Evolutionary conservation across 352 stramenopile species (phyloP).

Genomic region (Aphanomyces stellatus): DNA sequence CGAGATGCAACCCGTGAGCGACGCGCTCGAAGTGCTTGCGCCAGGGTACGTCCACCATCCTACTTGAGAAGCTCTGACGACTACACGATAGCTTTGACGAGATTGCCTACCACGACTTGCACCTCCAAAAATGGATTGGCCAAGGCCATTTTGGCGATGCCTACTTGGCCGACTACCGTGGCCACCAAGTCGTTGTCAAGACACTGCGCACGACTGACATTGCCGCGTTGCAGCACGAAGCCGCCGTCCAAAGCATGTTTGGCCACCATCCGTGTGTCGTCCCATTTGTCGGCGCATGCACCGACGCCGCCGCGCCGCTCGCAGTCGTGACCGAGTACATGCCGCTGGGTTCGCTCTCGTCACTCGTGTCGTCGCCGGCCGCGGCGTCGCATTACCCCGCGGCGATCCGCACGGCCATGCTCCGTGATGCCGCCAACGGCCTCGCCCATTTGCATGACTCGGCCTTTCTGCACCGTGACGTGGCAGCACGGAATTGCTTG

Average conservation of each 20-base stretch:
- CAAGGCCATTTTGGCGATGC: conserved; percentile 59
- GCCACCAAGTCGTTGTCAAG: conserved; percentile 58
- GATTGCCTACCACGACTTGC: conserved; percentile 41
- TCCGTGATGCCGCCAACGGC: conserved; percentile 51
- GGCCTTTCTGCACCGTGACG: conserved; percentile 53
- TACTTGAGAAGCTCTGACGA: too few species aligned
- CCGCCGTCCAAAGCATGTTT: conserved; percentile 60
- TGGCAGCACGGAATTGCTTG: conserved; percentile 59
- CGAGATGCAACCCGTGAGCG: neutral
- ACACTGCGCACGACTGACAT: conserved; percentile 37
- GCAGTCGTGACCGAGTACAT: conserved; percentile 64
- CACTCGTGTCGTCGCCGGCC: conserved; percentile 26
- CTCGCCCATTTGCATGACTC: conserved; percentile 57
- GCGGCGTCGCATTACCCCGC: conserved; percentile 12
- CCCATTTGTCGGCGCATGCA: conserved; percentile 46
- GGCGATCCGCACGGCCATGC: conserved; percentile 50
- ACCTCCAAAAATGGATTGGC: conserved; percentile 47
- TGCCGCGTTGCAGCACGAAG: conserved; percentile 55
- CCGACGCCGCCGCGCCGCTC: conserved; percentile 9
- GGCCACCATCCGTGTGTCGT: conserved; percentile 67
- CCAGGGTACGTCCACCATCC: conserved; percentile 23
- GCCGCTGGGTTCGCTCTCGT: conserved; percentile 52
- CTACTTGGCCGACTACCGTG: conserved; percentile 50
- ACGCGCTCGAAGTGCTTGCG: conserved; percentile 5
- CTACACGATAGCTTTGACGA: conserved; percentile 4